Percentiles rank a stretch among this genome's conserved stretches.
phyloP scores from a whole-genome alignment of 2,329 filamentous ascomycete species.

The Alternaria sp. region DNA sequence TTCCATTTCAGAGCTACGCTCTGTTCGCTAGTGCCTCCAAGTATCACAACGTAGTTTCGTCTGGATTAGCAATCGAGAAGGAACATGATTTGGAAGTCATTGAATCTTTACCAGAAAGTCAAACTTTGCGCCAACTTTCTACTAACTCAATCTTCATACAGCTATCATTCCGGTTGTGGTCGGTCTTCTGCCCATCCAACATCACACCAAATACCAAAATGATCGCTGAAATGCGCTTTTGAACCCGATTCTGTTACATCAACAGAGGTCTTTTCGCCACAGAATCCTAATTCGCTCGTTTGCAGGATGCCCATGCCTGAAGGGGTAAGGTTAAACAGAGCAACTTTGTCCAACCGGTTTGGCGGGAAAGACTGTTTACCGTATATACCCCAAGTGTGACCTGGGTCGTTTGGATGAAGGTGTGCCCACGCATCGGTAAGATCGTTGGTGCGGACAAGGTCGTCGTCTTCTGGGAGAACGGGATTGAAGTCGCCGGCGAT shows the following conservation, averaged over 20 bases:
- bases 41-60: no score
- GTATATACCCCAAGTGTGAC: slow-evolving; percentile 16
- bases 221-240: slow-evolving; percentile 12
- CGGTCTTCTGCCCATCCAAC: slow-evolving; percentile 10
- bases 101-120: no score
- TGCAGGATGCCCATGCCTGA: slow-evolving; percentile 8
- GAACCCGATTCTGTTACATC: not conserved
- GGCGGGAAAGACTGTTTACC: slow-evolving; percentile 12
- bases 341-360: slow-evolving; percentile 11
- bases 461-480: slow-evolving; percentile 12
- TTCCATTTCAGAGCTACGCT: no score
- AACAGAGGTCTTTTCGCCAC: not conserved
- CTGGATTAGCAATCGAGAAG: no score
- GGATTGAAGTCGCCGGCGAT: slow-evolving; percentile 16
- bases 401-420: slow-evolving; percentile 1
- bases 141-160: not conserved
- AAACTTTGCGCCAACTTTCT: not conserved
- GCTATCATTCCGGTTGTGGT: not conserved
- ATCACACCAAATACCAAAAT: slow-evolving; percentile 13
- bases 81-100: no score
- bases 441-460: slow-evolving; percentile 2
- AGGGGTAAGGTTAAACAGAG: not conserved
- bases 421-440: slow-evolving; percentile 11
- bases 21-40: no score
- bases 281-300: slow-evolving; percentile 1